Evolutionary conservation across 768 basidiomycete genomes (phyloP), one percentile per base, ranked within the genome.

Genomic region (Lactarius hengduanensis): DNA sequence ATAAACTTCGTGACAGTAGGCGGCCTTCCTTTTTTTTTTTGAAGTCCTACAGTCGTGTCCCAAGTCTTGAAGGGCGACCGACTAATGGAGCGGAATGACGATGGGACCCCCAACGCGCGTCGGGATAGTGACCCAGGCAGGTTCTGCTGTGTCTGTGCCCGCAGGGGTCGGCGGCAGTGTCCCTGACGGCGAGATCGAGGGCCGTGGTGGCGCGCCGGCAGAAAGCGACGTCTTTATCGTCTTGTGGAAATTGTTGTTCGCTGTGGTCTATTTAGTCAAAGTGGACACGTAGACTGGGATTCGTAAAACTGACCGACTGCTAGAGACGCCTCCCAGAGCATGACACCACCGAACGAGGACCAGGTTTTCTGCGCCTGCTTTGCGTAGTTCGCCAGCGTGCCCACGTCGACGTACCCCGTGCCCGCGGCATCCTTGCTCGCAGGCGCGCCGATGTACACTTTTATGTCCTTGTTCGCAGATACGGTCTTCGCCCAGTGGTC

Each of bases 201-300:
- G n/a, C 22, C 55, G 55, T 30, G 55, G 57, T 26, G 57, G 22
- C 22, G 36, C 57, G 38, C 57, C n/a, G 1, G 20, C 38, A 3
- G 36, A 40, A 36, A 58, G 57, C 4, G 36, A 40, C 65, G 82
- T 80, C 76, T 90, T 90, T 66, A 89, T 83, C 7, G 81, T 82
- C 22, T 80, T 72, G 71, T 88, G 86, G 70, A 82, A 89, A 28
- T 85, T 81, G 66, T 78, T 76, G 71, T 90, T 90, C 34, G 78
- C 87, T 79, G 57, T 5, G 5, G 60, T 30, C 11, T 6, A 15
- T 40, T 41, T 16, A 15, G 13, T 26, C 13, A 50, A 9, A 61
- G 58, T 26, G n/a, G 18, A 32, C 26, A 56, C 54, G 16, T 8
- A 28, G 3, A 47, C 20, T 22, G 45, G 30, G 45, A 47, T 22